Evolutionary conservation across 176 grass and related monocot genomes (phyloP).

Genomic region (Olyra latifolia): DNA sequence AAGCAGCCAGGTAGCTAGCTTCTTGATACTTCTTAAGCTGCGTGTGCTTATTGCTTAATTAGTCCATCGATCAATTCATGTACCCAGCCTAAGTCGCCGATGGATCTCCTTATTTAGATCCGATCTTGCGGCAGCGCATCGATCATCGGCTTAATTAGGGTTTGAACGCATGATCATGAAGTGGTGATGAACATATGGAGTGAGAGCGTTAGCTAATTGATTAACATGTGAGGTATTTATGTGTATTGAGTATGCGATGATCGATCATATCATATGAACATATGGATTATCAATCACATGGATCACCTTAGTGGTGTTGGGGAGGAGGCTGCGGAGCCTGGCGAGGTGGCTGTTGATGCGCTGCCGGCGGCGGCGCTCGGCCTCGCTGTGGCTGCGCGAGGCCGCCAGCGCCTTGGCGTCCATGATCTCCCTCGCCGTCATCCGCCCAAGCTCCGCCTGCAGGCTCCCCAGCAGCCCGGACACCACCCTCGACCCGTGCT

Average conservation of each 20-base stretch:
- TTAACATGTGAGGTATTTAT: not conserved
- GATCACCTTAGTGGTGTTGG: conserved; percentile 88
- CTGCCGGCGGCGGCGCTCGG: conserved; percentile 90
- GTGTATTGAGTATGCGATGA: not conserved
- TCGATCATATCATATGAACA: conserved; percentile 17
- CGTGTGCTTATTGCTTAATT: not conserved
- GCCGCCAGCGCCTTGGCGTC: conserved; percentile 91
- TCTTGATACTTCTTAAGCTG: not conserved
- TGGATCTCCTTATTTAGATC: not conserved
- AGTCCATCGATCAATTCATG: not conserved
- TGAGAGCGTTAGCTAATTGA: not conserved
- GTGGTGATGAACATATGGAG: not conserved
- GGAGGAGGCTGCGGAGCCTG: conserved; percentile 73
- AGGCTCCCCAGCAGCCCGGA: conserved; percentile 58
- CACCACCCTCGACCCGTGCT: conserved; percentile 26
- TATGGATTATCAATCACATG: not conserved
- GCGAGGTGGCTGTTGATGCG: conserved; percentile 89
- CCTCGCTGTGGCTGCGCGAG: conserved; percentile 89
- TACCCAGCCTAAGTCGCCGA: not conserved
- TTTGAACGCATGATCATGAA: not conserved
- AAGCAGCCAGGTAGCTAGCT: conserved; percentile 20
- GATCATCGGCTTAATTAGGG: not conserved
- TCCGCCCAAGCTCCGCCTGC: conserved; percentile 74
- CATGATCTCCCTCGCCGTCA: conserved; percentile 87
- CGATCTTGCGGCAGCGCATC: not conserved